These are phyloP conservation scores for Thamnidium elegans DNA, from an alignment of 192 early-diverging fungal genomes.

Conservation along the genomic window DNA sequence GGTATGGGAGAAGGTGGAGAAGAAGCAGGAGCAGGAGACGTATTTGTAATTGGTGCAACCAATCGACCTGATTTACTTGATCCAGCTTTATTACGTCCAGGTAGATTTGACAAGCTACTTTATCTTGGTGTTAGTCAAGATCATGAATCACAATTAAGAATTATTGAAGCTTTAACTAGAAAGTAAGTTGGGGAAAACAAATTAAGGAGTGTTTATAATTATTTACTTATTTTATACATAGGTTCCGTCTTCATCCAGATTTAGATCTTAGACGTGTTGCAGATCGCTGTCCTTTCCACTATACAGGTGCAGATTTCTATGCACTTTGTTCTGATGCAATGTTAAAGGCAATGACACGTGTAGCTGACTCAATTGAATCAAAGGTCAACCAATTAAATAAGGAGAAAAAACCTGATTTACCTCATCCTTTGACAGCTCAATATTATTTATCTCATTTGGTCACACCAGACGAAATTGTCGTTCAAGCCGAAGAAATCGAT, in stretches of 20 bases:
- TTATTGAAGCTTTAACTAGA: conserved; percentile 90
- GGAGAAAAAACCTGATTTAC: conserved; percentile 40
- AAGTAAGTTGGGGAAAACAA: conserved; percentile 57
- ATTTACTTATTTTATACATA: conserved; percentile 20
- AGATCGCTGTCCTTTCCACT: conserved; percentile 84
- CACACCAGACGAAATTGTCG: conserved; percentile 63
- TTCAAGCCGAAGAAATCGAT: conserved; percentile 78
- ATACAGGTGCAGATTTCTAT: conserved; percentile 98
- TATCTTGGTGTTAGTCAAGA: conserved; percentile 93
- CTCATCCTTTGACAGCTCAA: conserved; percentile 74
- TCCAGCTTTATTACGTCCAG: conserved; percentile 89
- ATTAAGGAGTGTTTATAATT: too few species aligned
- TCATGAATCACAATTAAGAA: conserved; percentile 82
- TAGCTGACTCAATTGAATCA: conserved; percentile 66
- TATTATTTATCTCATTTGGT: conserved; percentile 91
- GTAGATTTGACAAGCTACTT: conserved; percentile 95
- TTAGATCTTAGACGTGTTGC: conserved; percentile 76
- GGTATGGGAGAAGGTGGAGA: conserved; percentile 68
- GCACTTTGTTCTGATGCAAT: conserved; percentile 97
- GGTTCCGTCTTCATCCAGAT: conserved; percentile 81
- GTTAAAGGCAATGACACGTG: conserved; percentile 93
- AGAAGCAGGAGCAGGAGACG: conserved; percentile 55
- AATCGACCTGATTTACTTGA: conserved; percentile 98
- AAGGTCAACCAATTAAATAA: conserved; percentile 47
- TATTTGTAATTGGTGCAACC: conserved; percentile 99